These are phyloP conservation scores for Ceratobasidium sp. DNA, from an alignment of 1,284 basidiomycete genomes.

Conservation along the genomic window DNA sequence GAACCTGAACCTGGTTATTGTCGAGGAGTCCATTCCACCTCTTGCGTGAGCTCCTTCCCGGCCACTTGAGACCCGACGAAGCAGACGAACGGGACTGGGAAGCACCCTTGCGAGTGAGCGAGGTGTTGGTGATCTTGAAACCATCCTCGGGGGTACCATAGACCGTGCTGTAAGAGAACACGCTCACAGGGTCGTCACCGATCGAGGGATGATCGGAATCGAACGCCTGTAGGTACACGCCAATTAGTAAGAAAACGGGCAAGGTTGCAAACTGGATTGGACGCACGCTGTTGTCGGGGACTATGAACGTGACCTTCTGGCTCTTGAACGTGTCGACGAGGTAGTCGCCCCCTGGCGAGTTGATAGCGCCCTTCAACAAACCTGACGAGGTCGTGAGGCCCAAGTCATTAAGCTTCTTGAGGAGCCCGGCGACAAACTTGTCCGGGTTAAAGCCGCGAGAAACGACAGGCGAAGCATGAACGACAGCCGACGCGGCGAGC, in stretches of 20 bases:
- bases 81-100: neutral
- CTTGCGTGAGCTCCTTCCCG: neutral
- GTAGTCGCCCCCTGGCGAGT: too few species aligned
- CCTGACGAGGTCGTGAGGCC: too few species aligned
- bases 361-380: too few species aligned
- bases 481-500: too few species aligned
- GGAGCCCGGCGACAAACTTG: too few species aligned
- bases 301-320: neutral
- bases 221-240: neutral
- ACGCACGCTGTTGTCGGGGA: conserved; percentile 12
- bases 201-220: neutral
- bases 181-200: neutral
- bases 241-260: neutral
- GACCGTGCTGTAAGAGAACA: neutral
- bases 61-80: neutral
- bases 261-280: neutral
- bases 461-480: neutral
- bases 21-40: neutral
- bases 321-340: conserved; percentile 10
- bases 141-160: neutral
- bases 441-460: neutral
- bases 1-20: neutral
- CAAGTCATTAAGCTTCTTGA: too few species aligned
- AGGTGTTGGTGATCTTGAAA: neutral
- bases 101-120: neutral